Evolutionary conservation across 2,329 filamentous ascomycete species (phyloP).

Genomic region (Arachnopeziza araneosa): DNA sequence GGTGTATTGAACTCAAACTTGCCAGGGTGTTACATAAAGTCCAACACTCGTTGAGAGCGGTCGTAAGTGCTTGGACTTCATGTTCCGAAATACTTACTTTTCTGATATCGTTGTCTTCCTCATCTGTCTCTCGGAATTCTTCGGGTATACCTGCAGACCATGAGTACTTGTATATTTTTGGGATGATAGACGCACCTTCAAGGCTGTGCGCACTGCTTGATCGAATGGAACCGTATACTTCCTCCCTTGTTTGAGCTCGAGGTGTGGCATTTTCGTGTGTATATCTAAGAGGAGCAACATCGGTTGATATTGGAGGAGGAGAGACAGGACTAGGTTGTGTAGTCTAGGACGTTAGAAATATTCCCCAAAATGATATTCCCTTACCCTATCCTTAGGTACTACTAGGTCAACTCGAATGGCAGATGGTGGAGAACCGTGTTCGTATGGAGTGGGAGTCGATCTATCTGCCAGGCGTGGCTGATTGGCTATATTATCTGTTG

Average conservation of each 20-base stretch:
- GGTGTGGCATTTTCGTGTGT: constrained; percentile 69
- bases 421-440: constrained; percentile 10
- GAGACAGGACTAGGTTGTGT: constrained; percentile 34
- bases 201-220: constrained; percentile 69
- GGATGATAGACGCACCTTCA: constrained; percentile 53
- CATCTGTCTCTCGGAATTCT: constrained; percentile 44
- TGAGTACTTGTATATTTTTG: constrained; percentile 19
- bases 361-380: neutral
- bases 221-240: constrained; percentile 51
- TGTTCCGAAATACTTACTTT: constrained; percentile 43
- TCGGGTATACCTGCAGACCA: constrained; percentile 33
- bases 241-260: constrained; percentile 74
- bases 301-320: constrained; percentile 68
- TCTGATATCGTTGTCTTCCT: constrained; percentile 42
- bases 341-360: constrained; percentile 13
- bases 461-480: constrained; percentile 20
- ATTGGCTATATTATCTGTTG: constrained; percentile 15
- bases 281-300: constrained; percentile 61
- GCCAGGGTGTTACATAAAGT: constrained; percentile 88
- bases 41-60: constrained; percentile 84
- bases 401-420: constrained; percentile 16
- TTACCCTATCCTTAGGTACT: constrained; percentile 26
- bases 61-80: constrained; percentile 64
- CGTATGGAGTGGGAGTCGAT: constrained; percentile 30
- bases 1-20: constrained; percentile 76